These are phyloP conservation scores for Serendipita sp. DNA, from an alignment of 768 basidiomycete species.

Conservation along the genomic window DNA sequence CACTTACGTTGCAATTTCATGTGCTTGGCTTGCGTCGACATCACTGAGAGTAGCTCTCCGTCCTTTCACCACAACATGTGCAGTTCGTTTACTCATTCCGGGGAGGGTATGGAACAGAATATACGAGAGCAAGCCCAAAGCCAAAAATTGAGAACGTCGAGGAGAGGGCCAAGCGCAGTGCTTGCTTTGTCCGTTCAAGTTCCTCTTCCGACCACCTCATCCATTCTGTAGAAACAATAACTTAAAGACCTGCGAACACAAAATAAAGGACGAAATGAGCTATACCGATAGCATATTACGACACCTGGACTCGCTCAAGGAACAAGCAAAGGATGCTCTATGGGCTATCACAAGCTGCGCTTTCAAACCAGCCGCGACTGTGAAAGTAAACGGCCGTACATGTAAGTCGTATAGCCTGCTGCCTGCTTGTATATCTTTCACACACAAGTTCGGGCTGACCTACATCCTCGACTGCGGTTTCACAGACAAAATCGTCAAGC, in stretches of 20 bases:
- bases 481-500: constrained; percentile 69
- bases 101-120: too few species aligned
- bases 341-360: constrained; percentile 69
- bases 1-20: constrained; percentile 1
- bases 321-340: constrained; percentile 66
- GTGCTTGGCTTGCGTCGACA: not conserved
- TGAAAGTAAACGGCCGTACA: constrained; percentile 92
- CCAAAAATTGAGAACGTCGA: not conserved
- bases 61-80: not conserved
- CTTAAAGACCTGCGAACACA: not conserved
- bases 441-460: not conserved
- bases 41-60: not conserved
- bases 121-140: too few species aligned
- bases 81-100: not conserved
- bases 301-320: constrained; percentile 41
- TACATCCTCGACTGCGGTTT: not conserved
- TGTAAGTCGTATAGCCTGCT: constrained; percentile 35
- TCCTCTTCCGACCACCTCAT: too few species aligned
- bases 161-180: not conserved
- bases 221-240: too few species aligned
- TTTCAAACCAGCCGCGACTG: constrained; percentile 63
- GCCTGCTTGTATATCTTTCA: not conserved
- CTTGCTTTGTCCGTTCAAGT: too few species aligned
- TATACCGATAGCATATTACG: constrained; percentile 16
- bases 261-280: not conserved